Evolutionary conservation across 2,329 filamentous ascomycete genomes (phyloP).

Genomic region (Pseudocercospora pini-densiflorae): DNA sequence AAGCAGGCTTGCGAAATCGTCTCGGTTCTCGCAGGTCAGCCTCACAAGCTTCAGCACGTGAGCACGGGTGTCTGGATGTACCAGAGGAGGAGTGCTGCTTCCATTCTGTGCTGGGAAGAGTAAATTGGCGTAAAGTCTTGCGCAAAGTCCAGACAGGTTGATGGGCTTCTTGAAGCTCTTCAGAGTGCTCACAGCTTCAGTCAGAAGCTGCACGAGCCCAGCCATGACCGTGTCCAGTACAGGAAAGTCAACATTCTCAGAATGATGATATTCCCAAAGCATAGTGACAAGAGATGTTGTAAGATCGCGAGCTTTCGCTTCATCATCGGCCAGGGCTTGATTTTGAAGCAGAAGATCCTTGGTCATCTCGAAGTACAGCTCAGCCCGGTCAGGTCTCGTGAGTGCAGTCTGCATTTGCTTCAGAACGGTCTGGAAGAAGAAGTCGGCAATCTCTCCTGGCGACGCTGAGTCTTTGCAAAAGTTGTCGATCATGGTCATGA

Average conservation of each 20-base stretch:
- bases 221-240: conserved; percentile 30
- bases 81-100: conserved; percentile 18
- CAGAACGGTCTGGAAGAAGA: conserved; percentile 32
- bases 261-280: conserved; percentile 31
- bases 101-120: conserved; percentile 32
- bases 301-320: conserved; percentile 27
- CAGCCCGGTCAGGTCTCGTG: conserved; percentile 10
- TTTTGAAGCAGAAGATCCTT: conserved; percentile 24
- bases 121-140: conserved; percentile 30
- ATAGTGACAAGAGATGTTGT: conserved; percentile 23
- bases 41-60: conserved; percentile 33
- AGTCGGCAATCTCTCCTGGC: conserved; percentile 23
- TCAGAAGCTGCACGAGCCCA: conserved; percentile 46
- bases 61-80: conserved; percentile 26
- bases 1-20: conserved; percentile 26
- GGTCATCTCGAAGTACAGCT: conserved; percentile 31
- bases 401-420: conserved; percentile 30
- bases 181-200: conserved; percentile 37
- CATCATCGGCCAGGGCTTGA: conserved; percentile 23
- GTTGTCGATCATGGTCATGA: conserved; percentile 26
- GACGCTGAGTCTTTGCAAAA: conserved; percentile 31
- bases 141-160: conserved; percentile 25
- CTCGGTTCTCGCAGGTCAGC: conserved; percentile 24
- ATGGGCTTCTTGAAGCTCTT: conserved; percentile 39
- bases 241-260: conserved; percentile 31